These are phyloP conservation scores for Aspergillus ochraceus DNA, from an alignment of 2,329 filamentous ascomycete species.

Conservation along the genomic window DNA sequence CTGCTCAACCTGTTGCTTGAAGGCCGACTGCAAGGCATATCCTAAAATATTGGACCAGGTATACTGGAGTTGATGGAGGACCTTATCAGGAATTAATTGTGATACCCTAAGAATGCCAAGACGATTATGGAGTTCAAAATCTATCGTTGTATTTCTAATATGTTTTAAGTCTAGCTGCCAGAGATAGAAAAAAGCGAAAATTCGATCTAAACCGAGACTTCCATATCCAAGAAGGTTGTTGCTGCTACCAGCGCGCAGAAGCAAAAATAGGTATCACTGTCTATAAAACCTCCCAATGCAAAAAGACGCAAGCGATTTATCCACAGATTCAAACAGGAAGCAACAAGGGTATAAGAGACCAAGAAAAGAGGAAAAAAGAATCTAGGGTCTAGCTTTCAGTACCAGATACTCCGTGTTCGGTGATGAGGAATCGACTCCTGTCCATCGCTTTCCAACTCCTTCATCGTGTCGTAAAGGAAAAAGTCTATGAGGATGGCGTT, in stretches of 20 bases:
- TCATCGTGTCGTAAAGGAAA: conserved; percentile 93
- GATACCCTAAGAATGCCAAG: conserved; percentile 5
- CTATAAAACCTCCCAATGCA: conserved; percentile 11
- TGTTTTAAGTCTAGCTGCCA: background rate
- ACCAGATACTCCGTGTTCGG: conserved; percentile 92
- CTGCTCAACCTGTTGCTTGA: conserved; percentile 1
- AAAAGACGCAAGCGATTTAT: background rate
- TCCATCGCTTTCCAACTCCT: conserved; percentile 70
- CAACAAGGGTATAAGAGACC: conserved; percentile 3
- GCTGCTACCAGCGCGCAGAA: conserved; percentile 13
- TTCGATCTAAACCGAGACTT: background rate
- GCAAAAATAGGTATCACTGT: conserved; percentile 5
- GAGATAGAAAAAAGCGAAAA: background rate
- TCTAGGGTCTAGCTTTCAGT: conserved; percentile 49
- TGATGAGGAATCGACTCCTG: conserved; percentile 70
- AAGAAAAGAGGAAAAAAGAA: background rate
- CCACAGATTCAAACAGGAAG: background rate
- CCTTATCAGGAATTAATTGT: background rate
- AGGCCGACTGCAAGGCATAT: background rate
- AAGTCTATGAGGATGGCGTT: conserved; percentile 97
- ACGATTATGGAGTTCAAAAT: background rate
- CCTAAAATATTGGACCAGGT: background rate
- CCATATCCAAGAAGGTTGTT: conserved; percentile 3
- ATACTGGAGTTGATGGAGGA: background rate
- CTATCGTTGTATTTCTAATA: background rate